Evolutionary conservation across 495 filamentous ascomycete species (phyloP).

Genomic region (Xylaria acuta): DNA sequence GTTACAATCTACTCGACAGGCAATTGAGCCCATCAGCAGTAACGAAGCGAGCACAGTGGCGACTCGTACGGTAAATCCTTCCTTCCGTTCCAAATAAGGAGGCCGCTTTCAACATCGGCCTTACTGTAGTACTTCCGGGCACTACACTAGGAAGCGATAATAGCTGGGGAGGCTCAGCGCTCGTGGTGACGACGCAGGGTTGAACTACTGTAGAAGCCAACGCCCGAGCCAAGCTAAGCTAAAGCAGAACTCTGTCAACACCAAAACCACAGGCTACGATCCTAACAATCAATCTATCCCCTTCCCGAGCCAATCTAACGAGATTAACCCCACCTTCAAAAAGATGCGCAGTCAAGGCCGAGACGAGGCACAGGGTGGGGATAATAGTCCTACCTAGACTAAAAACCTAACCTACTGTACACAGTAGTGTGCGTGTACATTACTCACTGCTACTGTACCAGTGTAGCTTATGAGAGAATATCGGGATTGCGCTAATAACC

Average conservation of each 20-base stretch:
- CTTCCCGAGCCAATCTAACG: conserved; percentile 14
- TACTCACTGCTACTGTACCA: conserved; percentile 1
- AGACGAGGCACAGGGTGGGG: background rate
- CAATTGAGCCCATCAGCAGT: conserved; percentile 14
- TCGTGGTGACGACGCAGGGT: conserved; percentile 16
- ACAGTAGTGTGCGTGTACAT: background rate
- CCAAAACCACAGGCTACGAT: conserved; percentile 3
- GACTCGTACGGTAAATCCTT: conserved; percentile 19
- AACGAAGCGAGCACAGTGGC: conserved; percentile 14
- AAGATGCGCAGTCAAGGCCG: conserved; percentile 7
- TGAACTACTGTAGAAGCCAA: background rate
- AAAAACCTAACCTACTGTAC: background rate
- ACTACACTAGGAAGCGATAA: background rate
- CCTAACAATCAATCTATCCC: conserved; percentile 11
- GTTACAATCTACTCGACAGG: conserved; percentile 11
- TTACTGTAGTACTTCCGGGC: conserved; percentile 7
- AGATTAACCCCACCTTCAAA: conserved; percentile 16
- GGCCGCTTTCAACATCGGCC: background rate
- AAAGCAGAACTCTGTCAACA: background rate
- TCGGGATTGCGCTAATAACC: conserved; percentile 5
- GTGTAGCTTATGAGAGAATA: background rate
- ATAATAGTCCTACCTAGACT: conserved; percentile 3
- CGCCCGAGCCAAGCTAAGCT: conserved; percentile 6
- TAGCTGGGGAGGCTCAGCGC: conserved; percentile 1
- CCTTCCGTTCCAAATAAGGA: conserved; percentile 22